Evolutionary conservation across 1,284 basidiomycete genomes (phyloP).

Genomic region (Boletellus deceptivus): DNA sequence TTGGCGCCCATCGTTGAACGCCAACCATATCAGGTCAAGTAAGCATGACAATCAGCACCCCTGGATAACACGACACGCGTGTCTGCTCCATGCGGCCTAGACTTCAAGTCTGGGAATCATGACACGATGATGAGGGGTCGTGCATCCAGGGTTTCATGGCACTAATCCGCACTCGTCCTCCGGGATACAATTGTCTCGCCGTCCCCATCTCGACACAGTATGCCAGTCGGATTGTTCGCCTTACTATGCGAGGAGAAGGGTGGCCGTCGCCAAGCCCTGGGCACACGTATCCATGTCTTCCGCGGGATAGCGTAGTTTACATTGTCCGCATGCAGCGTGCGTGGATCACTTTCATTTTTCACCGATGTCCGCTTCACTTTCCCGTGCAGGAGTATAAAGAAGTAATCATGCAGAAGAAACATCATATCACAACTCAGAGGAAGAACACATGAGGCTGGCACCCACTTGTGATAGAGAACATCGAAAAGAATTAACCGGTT

Average conservation of each 20-base stretch:
- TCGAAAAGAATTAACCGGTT: slow-evolving; percentile 39
- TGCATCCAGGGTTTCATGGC: neutral
- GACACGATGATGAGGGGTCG: neutral
- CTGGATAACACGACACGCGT: neutral
- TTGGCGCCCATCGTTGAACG: too few species aligned
- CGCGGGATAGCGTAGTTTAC: neutral
- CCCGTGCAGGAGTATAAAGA: neutral
- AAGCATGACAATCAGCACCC: neutral
- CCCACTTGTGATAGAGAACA: neutral
- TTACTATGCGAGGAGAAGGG: too few species aligned
- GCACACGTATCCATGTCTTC: neutral
- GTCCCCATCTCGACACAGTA: too few species aligned
- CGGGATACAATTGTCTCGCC: neutral
- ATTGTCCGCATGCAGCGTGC: neutral
- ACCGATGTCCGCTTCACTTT: slow-evolving; percentile 4
- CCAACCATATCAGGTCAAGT: too few species aligned
- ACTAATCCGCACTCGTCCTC: neutral
- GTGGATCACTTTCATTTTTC: neutral
- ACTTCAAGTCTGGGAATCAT: neutral
- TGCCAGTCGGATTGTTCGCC: neutral
- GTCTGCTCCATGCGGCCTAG: too few species aligned
- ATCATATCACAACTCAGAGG: neutral
- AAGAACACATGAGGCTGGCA: neutral
- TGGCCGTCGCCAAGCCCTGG: neutral
- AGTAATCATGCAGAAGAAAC: neutral